Conservation (phyloP, 768 basidiomycete species). For the Auricularia heimuer region DNA sequence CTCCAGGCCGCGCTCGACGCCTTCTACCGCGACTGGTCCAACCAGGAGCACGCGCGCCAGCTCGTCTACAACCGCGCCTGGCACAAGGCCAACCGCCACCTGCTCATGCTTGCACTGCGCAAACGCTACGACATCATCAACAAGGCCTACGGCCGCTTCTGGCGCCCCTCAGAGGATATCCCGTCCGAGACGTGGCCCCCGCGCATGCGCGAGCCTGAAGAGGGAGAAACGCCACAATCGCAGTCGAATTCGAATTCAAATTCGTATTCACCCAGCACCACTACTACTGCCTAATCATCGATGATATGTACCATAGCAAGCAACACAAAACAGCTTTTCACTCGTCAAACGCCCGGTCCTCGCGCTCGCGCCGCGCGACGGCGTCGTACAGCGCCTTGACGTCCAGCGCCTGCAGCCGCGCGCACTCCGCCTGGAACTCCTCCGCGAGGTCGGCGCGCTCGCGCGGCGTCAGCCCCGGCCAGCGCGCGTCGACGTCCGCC, state of each 20-base stretch:
- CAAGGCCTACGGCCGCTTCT: constrained; percentile 1
- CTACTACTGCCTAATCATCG: too few relatives aligned
- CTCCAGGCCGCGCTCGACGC: constrained; percentile 62
- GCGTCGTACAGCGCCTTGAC: constrained; percentile 54
- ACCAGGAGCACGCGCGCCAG: constrained; percentile 51
- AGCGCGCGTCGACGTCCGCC: constrained; percentile 57
- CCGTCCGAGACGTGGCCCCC: background rate
- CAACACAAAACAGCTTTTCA: background rate
- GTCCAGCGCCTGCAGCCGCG: constrained; percentile 43
- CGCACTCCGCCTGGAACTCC: constrained; percentile 57
- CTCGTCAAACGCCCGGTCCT: background rate
- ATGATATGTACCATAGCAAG: too few relatives aligned
- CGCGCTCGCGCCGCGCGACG: constrained; percentile 35
- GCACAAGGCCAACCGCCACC: background rate
- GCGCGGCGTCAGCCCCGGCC: constrained; percentile 63
- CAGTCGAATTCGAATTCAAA: background rate
- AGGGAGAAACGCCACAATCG: background rate
- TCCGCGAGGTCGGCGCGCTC: constrained; percentile 46
- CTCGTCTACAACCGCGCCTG: constrained; percentile 9
- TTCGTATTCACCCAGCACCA: too few relatives aligned
- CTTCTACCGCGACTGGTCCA: constrained; percentile 68
- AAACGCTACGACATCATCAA: constrained; percentile 1
- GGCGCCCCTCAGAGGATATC: background rate
- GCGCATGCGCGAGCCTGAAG: too few relatives aligned
- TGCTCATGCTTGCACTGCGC: constrained; percentile 1